A percentile compares a stretch with the other conserved stretches of the same genome.
Evolutionary conservation across 805 yeast genomes (phyloP).

Genomic region (Monosporozyma aerobia): DNA sequence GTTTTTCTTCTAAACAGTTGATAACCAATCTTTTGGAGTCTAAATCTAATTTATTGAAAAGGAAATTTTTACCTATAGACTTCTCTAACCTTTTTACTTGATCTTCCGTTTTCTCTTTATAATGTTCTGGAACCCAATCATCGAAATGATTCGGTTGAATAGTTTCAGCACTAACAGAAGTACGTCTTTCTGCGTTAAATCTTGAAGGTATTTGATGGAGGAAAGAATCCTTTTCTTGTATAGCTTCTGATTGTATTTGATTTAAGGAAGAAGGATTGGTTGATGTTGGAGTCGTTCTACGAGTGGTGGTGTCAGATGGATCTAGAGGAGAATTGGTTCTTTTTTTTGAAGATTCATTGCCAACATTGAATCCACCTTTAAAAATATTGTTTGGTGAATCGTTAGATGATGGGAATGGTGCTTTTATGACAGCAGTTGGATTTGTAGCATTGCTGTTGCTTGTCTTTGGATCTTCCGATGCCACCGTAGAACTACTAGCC

Average conservation of each 20-base stretch:
- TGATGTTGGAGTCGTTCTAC: not conserved
- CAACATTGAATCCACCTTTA: conserved; percentile 2
- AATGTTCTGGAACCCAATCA: conserved; percentile 60
- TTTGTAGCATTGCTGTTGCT: not conserved
- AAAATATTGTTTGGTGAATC: not conserved
- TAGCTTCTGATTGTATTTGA: not conserved
- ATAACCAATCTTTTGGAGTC: conserved; percentile 70
- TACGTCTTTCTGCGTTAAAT: conserved; percentile 75
- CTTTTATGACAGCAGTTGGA: not conserved
- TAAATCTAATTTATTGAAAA: conserved; percentile 75
- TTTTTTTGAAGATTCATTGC: not conserved
- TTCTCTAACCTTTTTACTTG: conserved; percentile 62
- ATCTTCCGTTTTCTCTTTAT: conserved; percentile 46
- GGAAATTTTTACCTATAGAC: conserved; percentile 69
- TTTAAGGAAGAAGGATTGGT: not conserved
- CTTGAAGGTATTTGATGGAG: conserved; percentile 22
- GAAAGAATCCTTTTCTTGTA: not conserved
- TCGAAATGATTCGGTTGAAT: conserved; percentile 67
- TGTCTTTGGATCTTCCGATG: not conserved
- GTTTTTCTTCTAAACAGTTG: conserved; percentile 69
- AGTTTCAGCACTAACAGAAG: conserved; percentile 85
- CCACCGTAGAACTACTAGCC: not conserved
- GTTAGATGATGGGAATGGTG: not conserved
- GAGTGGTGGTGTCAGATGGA: not conserved
- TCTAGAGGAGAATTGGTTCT: conserved; percentile 3